Conservation (phyloP, 2,329 filamentous ascomycete genomes). For the Ascomycota sp. region DNA sequence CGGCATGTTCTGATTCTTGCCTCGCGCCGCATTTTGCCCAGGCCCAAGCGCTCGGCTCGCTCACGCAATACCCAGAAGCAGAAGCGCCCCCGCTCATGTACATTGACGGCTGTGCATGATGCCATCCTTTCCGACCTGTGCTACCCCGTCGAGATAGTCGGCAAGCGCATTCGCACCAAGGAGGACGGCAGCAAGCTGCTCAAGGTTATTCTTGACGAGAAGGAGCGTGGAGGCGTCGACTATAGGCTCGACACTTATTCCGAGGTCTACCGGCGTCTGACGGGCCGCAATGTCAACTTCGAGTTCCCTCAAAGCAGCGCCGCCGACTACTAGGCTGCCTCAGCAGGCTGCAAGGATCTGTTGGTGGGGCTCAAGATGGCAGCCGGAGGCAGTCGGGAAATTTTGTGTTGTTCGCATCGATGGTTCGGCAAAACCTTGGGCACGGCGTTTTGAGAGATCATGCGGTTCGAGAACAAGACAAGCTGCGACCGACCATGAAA, state of each 20-base stretch:
- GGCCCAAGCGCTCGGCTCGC: slow-evolving; percentile 95
- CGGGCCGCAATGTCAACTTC: slow-evolving; percentile 88
- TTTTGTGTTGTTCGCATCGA: slow-evolving; percentile 11
- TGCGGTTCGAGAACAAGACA: slow-evolving; percentile 28
- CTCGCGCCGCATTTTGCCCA: slow-evolving; percentile 94
- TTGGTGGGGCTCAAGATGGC: slow-evolving; percentile 1
- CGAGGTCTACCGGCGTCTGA: slow-evolving; percentile 97
- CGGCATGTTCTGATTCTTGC: slow-evolving; percentile 98
- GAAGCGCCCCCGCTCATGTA: slow-evolving; percentile 96
- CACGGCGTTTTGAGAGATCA: slow-evolving; percentile 26
- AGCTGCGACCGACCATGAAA: no score
- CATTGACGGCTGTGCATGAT: slow-evolving; percentile 96
- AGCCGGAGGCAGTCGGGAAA: slow-evolving; percentile 10
- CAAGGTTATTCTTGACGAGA: slow-evolving; percentile 99
- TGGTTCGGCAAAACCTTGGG: slow-evolving; percentile 20
- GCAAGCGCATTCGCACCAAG: slow-evolving; percentile 96
- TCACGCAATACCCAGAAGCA: slow-evolving; percentile 91
- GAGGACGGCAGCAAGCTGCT: slow-evolving; percentile 96
- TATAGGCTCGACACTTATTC: slow-evolving; percentile 99
- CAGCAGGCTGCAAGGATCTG: background rate
- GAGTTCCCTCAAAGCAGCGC: slow-evolving; percentile 85
- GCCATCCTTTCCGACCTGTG: slow-evolving; percentile 94
- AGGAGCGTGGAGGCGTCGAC: slow-evolving; percentile 98
- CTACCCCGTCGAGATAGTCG: slow-evolving; percentile 99
- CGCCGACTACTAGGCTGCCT: slow-evolving; percentile 53